phyloP scores from a whole-genome alignment of 1,284 basidiomycete species.

The Malassezia cuniculi region DNA sequence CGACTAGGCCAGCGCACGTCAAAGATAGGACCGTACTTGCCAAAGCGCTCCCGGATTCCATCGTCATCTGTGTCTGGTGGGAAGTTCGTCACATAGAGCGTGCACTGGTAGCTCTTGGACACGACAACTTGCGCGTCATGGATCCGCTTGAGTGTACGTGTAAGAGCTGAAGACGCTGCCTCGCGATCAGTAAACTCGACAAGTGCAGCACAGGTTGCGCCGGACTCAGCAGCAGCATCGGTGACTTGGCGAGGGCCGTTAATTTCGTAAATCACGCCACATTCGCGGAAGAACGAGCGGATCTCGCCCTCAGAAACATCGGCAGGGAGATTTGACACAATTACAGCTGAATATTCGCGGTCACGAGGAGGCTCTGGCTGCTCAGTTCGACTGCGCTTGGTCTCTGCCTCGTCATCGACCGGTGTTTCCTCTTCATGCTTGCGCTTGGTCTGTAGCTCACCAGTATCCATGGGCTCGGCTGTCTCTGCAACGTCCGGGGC shows the following conservation, averaged over 20 bases:
- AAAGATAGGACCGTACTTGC: conserved; percentile 72
- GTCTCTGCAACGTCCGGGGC: conserved; percentile 41
- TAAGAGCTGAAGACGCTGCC: conserved; percentile 64
- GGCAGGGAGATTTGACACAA: conserved; percentile 61
- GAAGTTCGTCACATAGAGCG: conserved; percentile 93
- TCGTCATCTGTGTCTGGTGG: conserved; percentile 69
- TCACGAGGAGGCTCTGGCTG: conserved; percentile 50
- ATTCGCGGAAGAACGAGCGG: conserved; percentile 64
- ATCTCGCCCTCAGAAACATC: conserved; percentile 57
- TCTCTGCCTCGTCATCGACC: conserved; percentile 13
- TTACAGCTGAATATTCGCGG: conserved; percentile 84
- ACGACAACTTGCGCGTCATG: conserved; percentile 56
- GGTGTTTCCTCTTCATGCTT: background rate
- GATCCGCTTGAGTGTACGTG: conserved; percentile 80
- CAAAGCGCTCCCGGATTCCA: conserved; percentile 61
- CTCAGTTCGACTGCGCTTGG: conserved; percentile 18
- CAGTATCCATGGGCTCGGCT: background rate
- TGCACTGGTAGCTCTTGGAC: conserved; percentile 81
- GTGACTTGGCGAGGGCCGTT: conserved; percentile 20
- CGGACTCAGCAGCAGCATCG: conserved; percentile 11
- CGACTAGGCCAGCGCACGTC: conserved; percentile 97
- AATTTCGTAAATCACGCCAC: conserved; percentile 32
- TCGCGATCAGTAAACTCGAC: conserved; percentile 45
- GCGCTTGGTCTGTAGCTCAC: conserved; percentile 2
- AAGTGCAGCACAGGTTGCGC: conserved; percentile 35